Percentiles rank a stretch among this genome's conserved stretches.
Evolutionary conservation across 371 early-diverging fungal genomes (phyloP).

Genomic region (Capillidium heterosporum): DNA sequence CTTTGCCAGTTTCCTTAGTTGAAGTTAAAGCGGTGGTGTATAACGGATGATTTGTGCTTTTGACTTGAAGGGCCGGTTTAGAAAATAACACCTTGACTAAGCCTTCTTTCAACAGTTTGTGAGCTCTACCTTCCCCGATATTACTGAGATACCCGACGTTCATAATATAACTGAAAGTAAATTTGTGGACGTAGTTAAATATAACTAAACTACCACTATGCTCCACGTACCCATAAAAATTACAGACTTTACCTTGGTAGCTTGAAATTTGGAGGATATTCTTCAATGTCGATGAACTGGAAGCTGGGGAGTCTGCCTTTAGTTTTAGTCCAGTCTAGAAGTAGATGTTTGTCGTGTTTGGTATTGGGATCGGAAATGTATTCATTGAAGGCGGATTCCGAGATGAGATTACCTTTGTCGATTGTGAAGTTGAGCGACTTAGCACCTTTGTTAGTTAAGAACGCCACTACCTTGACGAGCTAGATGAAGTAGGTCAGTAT

Average conservation of each 20-base stretch:
- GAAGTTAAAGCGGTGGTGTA: no score
- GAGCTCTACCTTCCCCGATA: background rate
- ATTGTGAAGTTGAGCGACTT: background rate
- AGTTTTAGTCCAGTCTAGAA: background rate
- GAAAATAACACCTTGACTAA: background rate
- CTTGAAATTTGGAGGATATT: background rate
- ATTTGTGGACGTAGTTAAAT: conserved; percentile 28
- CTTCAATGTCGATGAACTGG: background rate
- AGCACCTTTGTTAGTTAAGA: background rate
- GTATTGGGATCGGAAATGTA: background rate
- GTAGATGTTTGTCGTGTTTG: conserved; percentile 6
- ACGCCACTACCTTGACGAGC: background rate
- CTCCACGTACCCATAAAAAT: conserved; percentile 25
- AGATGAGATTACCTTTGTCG: background rate
- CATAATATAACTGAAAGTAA: conserved; percentile 32
- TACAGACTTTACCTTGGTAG: background rate
- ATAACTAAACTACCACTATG: conserved; percentile 30
- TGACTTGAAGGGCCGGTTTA: no score
- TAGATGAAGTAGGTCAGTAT: background rate
- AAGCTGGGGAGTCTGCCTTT: background rate
- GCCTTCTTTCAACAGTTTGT: background rate
- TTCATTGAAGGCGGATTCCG: background rate
- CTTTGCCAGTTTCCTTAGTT: no score
- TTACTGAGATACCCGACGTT: conserved; percentile 9
- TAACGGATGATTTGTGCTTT: no score